Evolutionary conservation across 169 alveolate species (phyloP), one percentile per base, ranked within the genome.

Genomic region (Miamiensis avidus): DNA sequence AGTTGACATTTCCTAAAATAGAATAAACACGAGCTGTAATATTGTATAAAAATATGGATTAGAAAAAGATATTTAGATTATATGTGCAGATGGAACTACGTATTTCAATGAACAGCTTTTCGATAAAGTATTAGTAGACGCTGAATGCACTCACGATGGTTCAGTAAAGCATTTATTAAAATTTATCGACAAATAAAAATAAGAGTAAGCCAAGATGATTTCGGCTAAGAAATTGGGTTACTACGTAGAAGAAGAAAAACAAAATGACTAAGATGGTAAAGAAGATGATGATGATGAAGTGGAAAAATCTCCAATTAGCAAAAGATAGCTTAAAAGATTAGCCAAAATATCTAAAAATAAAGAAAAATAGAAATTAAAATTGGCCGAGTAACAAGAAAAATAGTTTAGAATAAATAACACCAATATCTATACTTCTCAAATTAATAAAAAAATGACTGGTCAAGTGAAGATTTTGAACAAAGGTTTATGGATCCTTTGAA

Each of bases 141-240:
- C 92, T 0, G 93, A 92, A 78, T 92, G 95, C 74, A 92, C 95
- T 26, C 95, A 92, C 82, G 95, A 92, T 33, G 95, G 92, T 29
- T 86, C 92, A 31, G 64, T 92, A 4, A 86, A 90, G 76, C 95
- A 92, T 82, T 88, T 94, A 31, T 65, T 89, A 31, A 91, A 91
- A 81, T 91, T 85, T 76, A 81, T 81, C 64, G 34, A 82, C 25
- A 79, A 85, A 31, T 87, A 95, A 92, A 94, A 75, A 69, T 81
- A 85, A 69, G 88, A 88, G 64, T 82, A 85, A 33, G 33, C 34
- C 64, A 72, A 72, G 32, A 65, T 26, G 6, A 34, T 49, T 25
- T 11, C 34, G 28, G 25, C 31, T 31, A 78, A 83, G 33, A 74
- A 76, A 32, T 31, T 30, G n/a, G 25, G 28, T 31, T 30, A n/a